Base-by-base conservation (phyloP, 140 eudicot species). In the Senecio squalidus region DNA sequence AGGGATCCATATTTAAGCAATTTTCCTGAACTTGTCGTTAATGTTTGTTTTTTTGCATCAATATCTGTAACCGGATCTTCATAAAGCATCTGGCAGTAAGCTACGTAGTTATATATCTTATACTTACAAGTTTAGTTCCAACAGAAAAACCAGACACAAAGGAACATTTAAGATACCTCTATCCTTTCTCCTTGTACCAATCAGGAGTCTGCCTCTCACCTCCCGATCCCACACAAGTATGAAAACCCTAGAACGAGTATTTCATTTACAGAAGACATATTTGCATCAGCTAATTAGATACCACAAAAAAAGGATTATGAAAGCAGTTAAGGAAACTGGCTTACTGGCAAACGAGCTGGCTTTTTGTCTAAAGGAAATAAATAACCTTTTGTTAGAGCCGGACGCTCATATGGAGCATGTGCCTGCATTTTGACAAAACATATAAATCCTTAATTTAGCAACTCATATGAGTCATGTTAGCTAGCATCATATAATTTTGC, bases 141-240 rank as follows among this genome's bases (percentile, higher is more conserved):
- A n/a, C n/a, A n/a, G n/a, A n/a, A n/a, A n/a, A n/a, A n/a, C n/a
- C n/a, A n/a, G n/a, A n/a, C n/a, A n/a, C n/a, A n/a, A n/a, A n/a
- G n/a, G n/a, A n/a, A n/a, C n/a, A n/a, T n/a, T n/a, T 10, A 60
- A 16, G 33, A 58, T 75, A 91, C 98, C 96, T 91, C 98, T 62
- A 91, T 91, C 57, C 96, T 69, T 86, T 82, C 72, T 86, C 91
- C 59, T 76, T 81, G 65, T 91, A 91, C 98, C 98, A 91, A 21
- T 91, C 98, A 56, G 98, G 96, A 66, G 98, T 91, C 76, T 91
- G 96, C 67, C 98, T 84, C 74, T 91, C 96, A 53, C 98, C 98
- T 64, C 98, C 98, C 17, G 96, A 74, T 11, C 98, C 98, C 73
- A 91, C 98, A 70, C 98, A 91, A n/a, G 98, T 91, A 74, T 91